Base-by-base conservation (phyloP, 164 flowering plant genomes). In the Annona squamosa region DNA sequence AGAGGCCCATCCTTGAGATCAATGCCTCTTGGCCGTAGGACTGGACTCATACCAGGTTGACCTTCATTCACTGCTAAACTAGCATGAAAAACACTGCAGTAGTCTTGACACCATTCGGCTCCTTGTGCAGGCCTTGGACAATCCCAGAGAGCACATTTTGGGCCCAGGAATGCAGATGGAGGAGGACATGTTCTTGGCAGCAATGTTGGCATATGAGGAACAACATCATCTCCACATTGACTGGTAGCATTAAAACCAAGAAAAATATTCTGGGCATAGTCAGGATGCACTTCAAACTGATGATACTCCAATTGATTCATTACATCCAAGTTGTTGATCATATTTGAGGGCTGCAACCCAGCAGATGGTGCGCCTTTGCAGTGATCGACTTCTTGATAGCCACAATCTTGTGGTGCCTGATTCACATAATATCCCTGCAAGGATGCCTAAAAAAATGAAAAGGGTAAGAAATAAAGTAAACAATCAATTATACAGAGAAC, bases 141-240 rank as follows among this genome's bases (percentile, higher is more conserved):
- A 76, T 96, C 99, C 99, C 99, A 96, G 45, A 96, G 91, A 12
- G 98, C 93, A 82, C 99, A 96, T 80, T 91, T 92, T 65, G 99
- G 99, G 19, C 98, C 99, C 68, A 96, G 76, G 82, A 93, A 96
- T 26, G 99, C 99, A 77, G 97, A 85, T 6, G 98, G 97, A 63
- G 98, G 96, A 74, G 88, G 97, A 77, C 83, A 84, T 3, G 87
- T 78, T 67, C 80, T 85, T 44, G 92, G 88, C 56, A 85, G 77
- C 79, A 82, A 82, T 46, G 80, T 78, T 74, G 91, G 72, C 61
- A 81, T 69, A 52, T 87, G 85, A 68, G 79, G 78, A 52, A 86
- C 43, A 18, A 73, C 74, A 68, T 86, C 89, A 76, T 89, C 91
- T 48, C 71, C 86, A 67, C 77, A 74, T 19, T 79, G 82, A 4